These are phyloP conservation scores for Yamadazyma laniorum DNA, from an alignment of 805 yeast genomes.

Conservation along the genomic window DNA sequence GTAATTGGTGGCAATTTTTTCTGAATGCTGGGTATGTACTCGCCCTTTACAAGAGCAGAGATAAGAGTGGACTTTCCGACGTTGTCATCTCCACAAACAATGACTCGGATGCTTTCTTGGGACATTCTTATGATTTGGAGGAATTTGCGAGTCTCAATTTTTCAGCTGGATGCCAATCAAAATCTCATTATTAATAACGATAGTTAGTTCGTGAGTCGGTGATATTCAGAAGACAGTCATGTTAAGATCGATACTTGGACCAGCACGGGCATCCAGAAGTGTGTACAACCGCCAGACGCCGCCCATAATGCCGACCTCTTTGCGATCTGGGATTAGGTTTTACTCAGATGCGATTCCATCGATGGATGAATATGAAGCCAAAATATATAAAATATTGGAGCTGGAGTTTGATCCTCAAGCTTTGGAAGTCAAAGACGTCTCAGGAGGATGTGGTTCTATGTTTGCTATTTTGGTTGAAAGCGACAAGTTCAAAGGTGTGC, in stretches of 20 bases:
- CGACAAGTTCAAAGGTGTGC: slow-evolving; percentile 68
- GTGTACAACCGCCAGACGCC: not conserved
- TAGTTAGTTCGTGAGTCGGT: no score
- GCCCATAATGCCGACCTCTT: not conserved
- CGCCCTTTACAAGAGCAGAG: slow-evolving; percentile 77
- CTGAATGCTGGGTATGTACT: slow-evolving; percentile 73
- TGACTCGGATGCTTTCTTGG: slow-evolving; percentile 60
- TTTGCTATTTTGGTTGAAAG: slow-evolving; percentile 81
- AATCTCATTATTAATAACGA: slow-evolving; percentile 5
- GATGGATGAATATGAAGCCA: slow-evolving; percentile 61
- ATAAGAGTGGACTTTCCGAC: slow-evolving; percentile 83
- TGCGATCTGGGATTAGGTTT: not conserved
- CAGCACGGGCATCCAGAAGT: not conserved
- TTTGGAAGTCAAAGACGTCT: slow-evolving; percentile 73
- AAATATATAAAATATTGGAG: slow-evolving; percentile 56
- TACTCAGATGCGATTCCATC: slow-evolving; percentile 5
- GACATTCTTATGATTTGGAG: slow-evolving; percentile 7
- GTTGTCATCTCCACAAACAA: slow-evolving; percentile 92
- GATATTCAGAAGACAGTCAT: no score
- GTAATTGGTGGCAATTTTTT: slow-evolving; percentile 80
- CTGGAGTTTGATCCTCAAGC: slow-evolving; percentile 57
- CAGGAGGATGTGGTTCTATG: slow-evolving; percentile 98
- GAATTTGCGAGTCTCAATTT: slow-evolving; percentile 1
- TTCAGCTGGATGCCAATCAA: slow-evolving; percentile 1
- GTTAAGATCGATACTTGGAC: not conserved